A percentile compares a stretch with the other conserved stretches of the same genome.
Conservation (phyloP, 345 rosid genomes). For the Lepidium africanum region DNA sequence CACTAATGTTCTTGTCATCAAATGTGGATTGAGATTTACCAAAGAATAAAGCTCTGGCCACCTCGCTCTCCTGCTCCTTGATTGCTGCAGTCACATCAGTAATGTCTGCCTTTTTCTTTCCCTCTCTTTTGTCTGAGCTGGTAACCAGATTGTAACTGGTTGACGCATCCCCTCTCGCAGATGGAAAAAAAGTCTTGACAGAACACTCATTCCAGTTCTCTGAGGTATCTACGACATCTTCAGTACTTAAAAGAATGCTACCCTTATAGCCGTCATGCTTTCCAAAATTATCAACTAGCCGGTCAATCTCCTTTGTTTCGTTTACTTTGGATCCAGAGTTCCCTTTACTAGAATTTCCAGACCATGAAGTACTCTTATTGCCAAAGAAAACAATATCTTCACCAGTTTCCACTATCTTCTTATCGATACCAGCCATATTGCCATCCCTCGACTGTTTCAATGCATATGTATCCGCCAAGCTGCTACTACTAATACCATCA, state of each 20-base stretch:
- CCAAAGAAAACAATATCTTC: slow-evolving; percentile 53
- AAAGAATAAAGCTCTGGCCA: slow-evolving; percentile 69
- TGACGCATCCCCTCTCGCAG: slow-evolving; percentile 46
- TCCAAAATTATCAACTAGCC: slow-evolving; percentile 28
- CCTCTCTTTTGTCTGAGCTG: slow-evolving; percentile 53
- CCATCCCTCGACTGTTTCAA: slow-evolving; percentile 36
- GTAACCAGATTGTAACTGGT: slow-evolving; percentile 38
- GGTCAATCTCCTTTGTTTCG: slow-evolving; percentile 44
- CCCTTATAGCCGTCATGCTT: slow-evolving; percentile 30
- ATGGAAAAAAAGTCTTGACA: slow-evolving; percentile 62
- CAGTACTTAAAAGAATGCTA: slow-evolving; percentile 43
- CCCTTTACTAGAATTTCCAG: slow-evolving; percentile 45
- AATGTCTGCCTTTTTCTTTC: slow-evolving; percentile 50
- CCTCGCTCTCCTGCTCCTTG: slow-evolving; percentile 88
- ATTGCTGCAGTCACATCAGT: slow-evolving; percentile 49
- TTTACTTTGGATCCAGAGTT: slow-evolving; percentile 30
- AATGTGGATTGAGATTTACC: slow-evolving; percentile 49
- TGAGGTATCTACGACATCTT: slow-evolving; percentile 35
- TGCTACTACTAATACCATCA: slow-evolving; percentile 24
- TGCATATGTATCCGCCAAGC: slow-evolving; percentile 26
- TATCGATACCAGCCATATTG: slow-evolving; percentile 24
- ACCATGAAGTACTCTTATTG: slow-evolving; percentile 48
- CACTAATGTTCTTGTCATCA: slow-evolving; percentile 43
- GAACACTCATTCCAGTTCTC: slow-evolving; percentile 70
- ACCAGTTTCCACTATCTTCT: slow-evolving; percentile 40